Evolutionary conservation across 2,329 filamentous ascomycete genomes (phyloP), one percentile per base, ranked within the genome.

Genomic region (Neodidymelliopsis sp.): DNA sequence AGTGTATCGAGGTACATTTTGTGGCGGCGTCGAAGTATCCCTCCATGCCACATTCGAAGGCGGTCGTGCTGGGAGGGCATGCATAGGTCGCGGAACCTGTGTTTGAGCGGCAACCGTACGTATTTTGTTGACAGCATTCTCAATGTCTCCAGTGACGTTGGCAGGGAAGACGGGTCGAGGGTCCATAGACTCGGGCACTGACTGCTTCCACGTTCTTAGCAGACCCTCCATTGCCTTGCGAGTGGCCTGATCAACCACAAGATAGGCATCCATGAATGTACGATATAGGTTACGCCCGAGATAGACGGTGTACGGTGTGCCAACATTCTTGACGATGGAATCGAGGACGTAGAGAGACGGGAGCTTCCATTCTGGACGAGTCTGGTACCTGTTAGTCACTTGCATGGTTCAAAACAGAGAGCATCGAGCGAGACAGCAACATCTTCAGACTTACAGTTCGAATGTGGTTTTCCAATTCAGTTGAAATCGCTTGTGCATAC

Each of bases 251-350:
- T 96, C 91, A 55, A 97, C 92, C 52, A 95, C 84, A 3, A 89
- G 89, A 71, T 97, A 99, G 27, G 94, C 90, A 65, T 95, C 90
- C 91, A 97, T 97, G 70, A 96, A 99, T 4, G 91, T 97, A 62
- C 87, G 84, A 75, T 93, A 97, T 28, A 99, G 84, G 67, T 93
- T 93, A 29, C 90, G 87, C 41, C 92, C 91, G 58, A 99, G 89
- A 73, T 96, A 97, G 10, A 97, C 81, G 0, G 93, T 97, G 74
- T 99, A 99, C 6, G 94, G 94, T 1, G 93, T 97, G 53, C 94
- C 94, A 54, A 99, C 91, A 78, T 99, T 97, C 76, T 99, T 99
- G 70, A 96, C 92, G 54, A 99, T 93, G 12, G 93, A 97, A 76
- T 99, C 94, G 68, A 99, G 87, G 59, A 99, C 90, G 75, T 97